These are phyloP conservation scores for Coemansia sp. DNA, from an alignment of 192 early-diverging fungal genomes.

Conservation along the genomic window DNA sequence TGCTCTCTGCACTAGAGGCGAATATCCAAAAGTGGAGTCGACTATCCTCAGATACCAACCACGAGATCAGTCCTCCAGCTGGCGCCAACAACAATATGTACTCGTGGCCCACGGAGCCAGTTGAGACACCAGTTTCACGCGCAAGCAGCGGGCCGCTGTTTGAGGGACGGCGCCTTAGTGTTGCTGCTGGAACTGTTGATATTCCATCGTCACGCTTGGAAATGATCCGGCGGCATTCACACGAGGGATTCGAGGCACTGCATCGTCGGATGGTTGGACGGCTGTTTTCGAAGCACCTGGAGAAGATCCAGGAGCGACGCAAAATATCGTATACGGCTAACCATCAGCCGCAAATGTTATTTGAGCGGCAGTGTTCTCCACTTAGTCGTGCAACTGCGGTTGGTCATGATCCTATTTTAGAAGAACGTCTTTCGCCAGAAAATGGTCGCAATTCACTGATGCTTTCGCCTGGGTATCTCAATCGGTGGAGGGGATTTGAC, in stretches of 20 bases:
- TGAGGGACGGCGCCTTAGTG: slow-evolving; percentile 44
- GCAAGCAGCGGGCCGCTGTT: slow-evolving; percentile 20
- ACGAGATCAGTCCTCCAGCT: slow-evolving; percentile 34
- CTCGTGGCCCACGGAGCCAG: slow-evolving; percentile 40
- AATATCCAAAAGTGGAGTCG: slow-evolving; percentile 53
- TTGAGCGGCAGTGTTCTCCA: slow-evolving; percentile 13
- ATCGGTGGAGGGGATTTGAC: slow-evolving; percentile 18
- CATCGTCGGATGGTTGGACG: slow-evolving; percentile 50
- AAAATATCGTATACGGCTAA: slow-evolving; percentile 32
- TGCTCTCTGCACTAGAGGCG: slow-evolving; percentile 46
- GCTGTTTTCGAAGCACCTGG: slow-evolving; percentile 48
- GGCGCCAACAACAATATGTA: slow-evolving; percentile 47
- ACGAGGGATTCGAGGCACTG: slow-evolving; percentile 43
- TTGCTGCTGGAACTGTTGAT: slow-evolving; percentile 52
- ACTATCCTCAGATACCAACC: slow-evolving; percentile 26
- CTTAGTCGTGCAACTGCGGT: not conserved
- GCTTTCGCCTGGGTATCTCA: not conserved
- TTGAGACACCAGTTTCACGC: slow-evolving; percentile 14
- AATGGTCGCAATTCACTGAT: not conserved
- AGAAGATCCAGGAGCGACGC: slow-evolving; percentile 44
- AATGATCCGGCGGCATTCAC: slow-evolving; percentile 48
- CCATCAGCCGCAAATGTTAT: not conserved
- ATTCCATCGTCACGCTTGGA: slow-evolving; percentile 44
- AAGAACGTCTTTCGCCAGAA: not conserved
- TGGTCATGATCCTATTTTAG: not conserved